Base-by-base conservation (phyloP, 2,329 filamentous ascomycete species). In the Talaromyces verruculosus region DNA sequence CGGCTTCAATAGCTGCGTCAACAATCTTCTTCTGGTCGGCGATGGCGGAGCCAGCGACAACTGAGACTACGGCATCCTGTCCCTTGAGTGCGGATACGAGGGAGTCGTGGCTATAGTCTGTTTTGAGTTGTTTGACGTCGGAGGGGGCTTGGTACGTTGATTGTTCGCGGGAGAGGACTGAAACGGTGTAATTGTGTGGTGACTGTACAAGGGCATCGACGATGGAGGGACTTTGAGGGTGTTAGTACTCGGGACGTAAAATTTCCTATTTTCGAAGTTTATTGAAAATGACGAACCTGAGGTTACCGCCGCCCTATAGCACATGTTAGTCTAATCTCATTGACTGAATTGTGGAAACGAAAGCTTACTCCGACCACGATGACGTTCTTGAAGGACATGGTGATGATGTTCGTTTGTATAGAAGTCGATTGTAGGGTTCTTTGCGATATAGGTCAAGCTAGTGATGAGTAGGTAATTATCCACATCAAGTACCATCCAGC, bases 61-160 rank as follows among this genome's bases (percentile, higher is more conserved):
- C 39, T 10, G 61, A 55, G 39, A 64, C 17, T 5, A 64, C 61
- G n/a, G 61, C 49, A 22, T 65, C 43, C n/a, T 65, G 53, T n/a
- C 43, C 55, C 45, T 59, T 39, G 30, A 65, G 35, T 4, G 41
- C 41, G 17, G 72, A 65, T 19, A 66, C 68, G 13, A 73, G 67
- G 22, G 69, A 72, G 5, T 65, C 64, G n/a, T 67, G 61, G 22
- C 28, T 65, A 65, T 71, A 73, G 59, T 73, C 72, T 53, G 62
- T 66, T 57, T 65, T 67, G 37, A 70, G 51, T 5, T 49, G 53
- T 8, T 59, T 67, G 53, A 67, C 63, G 7, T 65, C 68, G 5
- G 55, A 51, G 7, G 67, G 67, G 13, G 66, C 49, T 25, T 57
- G 43, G 35, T 67, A 69, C 41, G 25, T 66, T 49, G 68, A 68